Conservation (phyloP, 2,329 filamentous ascomycete genomes). For the Colletotrichum lupini region DNA sequence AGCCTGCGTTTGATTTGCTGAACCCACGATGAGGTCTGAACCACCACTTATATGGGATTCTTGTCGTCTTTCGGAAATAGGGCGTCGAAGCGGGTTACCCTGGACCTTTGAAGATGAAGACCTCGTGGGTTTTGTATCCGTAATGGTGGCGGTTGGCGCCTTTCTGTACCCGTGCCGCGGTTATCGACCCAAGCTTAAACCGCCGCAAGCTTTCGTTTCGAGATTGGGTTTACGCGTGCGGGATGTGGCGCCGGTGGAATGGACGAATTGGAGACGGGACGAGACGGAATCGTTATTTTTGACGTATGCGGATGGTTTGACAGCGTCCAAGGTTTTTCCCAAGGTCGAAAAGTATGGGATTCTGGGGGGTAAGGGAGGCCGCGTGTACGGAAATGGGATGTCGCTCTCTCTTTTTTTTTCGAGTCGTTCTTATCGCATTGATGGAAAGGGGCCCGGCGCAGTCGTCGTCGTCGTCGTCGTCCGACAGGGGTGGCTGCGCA, state of each 20-base stretch:
- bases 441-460: not conserved
- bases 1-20: not conserved
- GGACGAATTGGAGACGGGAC: not conserved
- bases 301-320: not conserved
- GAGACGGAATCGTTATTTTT: not conserved
- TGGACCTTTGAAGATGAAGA: not conserved
- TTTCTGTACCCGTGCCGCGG: not conserved
- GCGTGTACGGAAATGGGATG: not conserved
- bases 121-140: not conserved
- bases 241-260: not conserved
- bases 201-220: constrained; percentile 1
- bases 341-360: not conserved
- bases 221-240: not conserved
- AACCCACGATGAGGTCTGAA: not conserved
- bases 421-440: not conserved
- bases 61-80: not conserved
- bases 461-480: not conserved
- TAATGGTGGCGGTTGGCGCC: not conserved
- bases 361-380: no score
- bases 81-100: not conserved
- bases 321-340: not conserved
- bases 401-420: not conserved
- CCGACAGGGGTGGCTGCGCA: not conserved
- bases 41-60: not conserved
- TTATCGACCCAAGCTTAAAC: not conserved